Evolutionary conservation across 352 stramenopile genomes (phyloP).

Genomic region (Globisporangium solare): DNA sequence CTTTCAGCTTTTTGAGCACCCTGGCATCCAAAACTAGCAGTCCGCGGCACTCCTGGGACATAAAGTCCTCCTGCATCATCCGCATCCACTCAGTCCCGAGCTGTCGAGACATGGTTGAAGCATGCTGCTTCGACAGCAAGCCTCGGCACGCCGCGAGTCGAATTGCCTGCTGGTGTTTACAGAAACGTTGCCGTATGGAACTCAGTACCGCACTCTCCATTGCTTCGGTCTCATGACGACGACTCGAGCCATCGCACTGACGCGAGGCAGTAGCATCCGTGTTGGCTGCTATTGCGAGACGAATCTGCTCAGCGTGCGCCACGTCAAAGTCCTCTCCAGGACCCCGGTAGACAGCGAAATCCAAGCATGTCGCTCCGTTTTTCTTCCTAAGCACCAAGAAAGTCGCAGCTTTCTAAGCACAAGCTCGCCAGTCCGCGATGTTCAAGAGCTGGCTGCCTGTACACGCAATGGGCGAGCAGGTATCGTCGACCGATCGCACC

Average conservation of each 20-base stretch:
- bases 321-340: neutral
- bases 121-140: constrained; percentile 1
- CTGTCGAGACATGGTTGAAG: neutral
- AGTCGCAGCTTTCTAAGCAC: constrained; percentile 16
- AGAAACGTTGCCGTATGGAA: constrained; percentile 23
- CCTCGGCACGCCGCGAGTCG: constrained; percentile 14
- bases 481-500: neutral
- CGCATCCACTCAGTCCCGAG: constrained; percentile 37
- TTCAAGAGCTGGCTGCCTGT: neutral
- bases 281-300: neutral
- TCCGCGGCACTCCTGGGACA: constrained; percentile 32
- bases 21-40: constrained; percentile 38
- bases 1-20: constrained; percentile 24
- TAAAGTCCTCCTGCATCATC: constrained; percentile 51
- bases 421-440: constrained; percentile 24
- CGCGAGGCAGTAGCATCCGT: neutral
- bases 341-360: neutral
- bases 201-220: constrained; percentile 4
- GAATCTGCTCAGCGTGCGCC: neutral
- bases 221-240: constrained; percentile 1
- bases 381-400: constrained; percentile 31
- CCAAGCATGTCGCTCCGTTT: constrained; percentile 20
- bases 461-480: neutral
- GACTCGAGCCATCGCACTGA: neutral
- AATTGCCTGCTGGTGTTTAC: constrained; percentile 37